Base-by-base conservation (phyloP, 176 grass and related monocot species). In the Melocanna baccifera region DNA sequence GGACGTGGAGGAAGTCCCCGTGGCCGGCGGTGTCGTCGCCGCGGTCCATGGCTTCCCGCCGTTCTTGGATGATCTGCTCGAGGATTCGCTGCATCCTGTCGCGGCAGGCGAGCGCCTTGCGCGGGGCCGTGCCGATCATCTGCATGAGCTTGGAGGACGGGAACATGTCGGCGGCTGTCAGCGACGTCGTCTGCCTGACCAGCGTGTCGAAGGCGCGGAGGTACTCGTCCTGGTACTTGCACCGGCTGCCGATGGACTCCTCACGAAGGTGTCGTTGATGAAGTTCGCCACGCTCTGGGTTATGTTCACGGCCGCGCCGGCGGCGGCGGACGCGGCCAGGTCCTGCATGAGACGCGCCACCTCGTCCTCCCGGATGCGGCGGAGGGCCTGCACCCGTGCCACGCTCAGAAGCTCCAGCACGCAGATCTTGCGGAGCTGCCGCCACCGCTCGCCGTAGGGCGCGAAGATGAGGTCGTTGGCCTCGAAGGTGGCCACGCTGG, bases 401-500 rank as follows among this genome's bases (percentile, higher is more conserved):
- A 1, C 12, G 76, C 69, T 85, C 12, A 89, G 69, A 20, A 89
- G 40, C 46, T 89, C 68, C 28, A 81, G 18, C 18, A 46, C 23
- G 77, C 81, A 85, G 70, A 93, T 88, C 78, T 37, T 92, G 16
- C 94, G 82, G 41, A 97, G 53, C 48, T 90, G 87, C 41, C 89
- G 81, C 94, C 89, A 97, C 25, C 70, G 36, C 32, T 85, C 78
- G 26, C 89, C 87, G 82, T 90, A 87, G 41, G 91, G 87, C 37
- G 82, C 58, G 73, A 88, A 92, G 72, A 80, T 10, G 2, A 90
- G 0, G 69, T 89, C 82, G 7, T 6, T 23, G 16, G 0, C 25
- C 4, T 39, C 6, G n/a, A 29, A 85, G 62, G 62, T 57, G 83
- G 41, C 0, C 6, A 12, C 0, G 3, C 0, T 18, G 36, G 16